phyloP scores from a whole-genome alignment of 257 asterid species.

The Jasminum sambac region DNA sequence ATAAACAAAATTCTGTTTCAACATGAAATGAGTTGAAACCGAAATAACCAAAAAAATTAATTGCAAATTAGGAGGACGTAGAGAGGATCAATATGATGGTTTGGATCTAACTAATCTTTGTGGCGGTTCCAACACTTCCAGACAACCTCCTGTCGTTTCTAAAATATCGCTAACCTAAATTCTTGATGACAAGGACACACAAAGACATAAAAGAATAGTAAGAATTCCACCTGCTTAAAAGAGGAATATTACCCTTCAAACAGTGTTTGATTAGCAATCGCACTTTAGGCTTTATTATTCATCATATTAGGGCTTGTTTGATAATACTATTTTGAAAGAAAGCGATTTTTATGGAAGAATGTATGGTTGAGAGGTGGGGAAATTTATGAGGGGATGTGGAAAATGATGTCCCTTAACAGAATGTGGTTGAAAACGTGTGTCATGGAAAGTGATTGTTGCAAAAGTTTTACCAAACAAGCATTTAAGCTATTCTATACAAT shows the following conservation, averaged over 20 bases:
- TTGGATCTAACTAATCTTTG: not conserved
- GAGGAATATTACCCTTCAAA: not conserved
- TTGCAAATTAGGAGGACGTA: not conserved
- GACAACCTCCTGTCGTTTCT: not conserved
- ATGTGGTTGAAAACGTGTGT: no score
- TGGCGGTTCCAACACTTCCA: not conserved
- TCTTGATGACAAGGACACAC: not conserved
- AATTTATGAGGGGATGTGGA: no score
- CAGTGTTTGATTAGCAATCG: not conserved
- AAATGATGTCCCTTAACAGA: no score
- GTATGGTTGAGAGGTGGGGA: no score
- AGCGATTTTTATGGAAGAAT: no score
- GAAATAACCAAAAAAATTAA: not conserved
- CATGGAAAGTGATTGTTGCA: no score
- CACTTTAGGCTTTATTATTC: not conserved
- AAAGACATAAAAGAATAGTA: not conserved
- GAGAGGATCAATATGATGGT: not conserved
- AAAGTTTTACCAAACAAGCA: no score
- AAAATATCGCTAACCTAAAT: not conserved
- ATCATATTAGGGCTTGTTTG: not conserved
- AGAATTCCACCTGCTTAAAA: not conserved
- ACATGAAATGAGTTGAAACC: not conserved
- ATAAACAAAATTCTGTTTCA: not conserved
- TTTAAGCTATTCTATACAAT: not conserved
- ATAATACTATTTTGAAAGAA: no score